These are phyloP conservation scores for Kitagawia praeruptora DNA, from an alignment of 129 eudicot genomes.

Conservation along the genomic window DNA sequence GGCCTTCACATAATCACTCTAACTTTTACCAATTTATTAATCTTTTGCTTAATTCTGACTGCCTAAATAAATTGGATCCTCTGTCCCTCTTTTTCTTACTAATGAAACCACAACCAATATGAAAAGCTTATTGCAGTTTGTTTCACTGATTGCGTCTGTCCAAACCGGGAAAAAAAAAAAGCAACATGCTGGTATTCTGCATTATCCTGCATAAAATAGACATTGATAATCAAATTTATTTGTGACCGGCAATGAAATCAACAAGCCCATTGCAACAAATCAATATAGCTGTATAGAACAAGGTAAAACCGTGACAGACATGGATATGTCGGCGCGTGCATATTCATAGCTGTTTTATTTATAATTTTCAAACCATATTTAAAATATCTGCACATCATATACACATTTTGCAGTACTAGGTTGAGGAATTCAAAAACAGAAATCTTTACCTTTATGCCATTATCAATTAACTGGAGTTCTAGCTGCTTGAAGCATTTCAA, in stretches of 20 bases:
- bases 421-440: not conserved
- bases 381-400: not conserved
- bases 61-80: not conserved
- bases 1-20: not conserved
- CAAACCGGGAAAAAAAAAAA: not conserved
- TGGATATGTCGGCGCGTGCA: not conserved
- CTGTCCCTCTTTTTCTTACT: not conserved
- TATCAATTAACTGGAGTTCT: slow-evolving; percentile 28
- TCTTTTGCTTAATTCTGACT: not conserved
- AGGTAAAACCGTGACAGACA: not conserved
- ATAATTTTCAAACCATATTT: not conserved
- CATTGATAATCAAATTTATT: not conserved
- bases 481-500: slow-evolving; percentile 88
- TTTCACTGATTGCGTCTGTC: not conserved
- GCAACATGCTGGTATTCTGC: not conserved
- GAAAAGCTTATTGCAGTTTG: not conserved
- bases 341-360: not conserved
- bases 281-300: not conserved
- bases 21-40: not conserved
- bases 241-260: not conserved
- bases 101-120: not conserved
- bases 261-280: not conserved
- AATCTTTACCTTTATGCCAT: not conserved
- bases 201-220: not conserved
- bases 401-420: not conserved